A percentile compares a stretch with the other conserved stretches of the same genome.
Evolutionary conservation across 2,329 filamentous ascomycete genomes (phyloP).

Genomic region (Xenoacremonium recifei): DNA sequence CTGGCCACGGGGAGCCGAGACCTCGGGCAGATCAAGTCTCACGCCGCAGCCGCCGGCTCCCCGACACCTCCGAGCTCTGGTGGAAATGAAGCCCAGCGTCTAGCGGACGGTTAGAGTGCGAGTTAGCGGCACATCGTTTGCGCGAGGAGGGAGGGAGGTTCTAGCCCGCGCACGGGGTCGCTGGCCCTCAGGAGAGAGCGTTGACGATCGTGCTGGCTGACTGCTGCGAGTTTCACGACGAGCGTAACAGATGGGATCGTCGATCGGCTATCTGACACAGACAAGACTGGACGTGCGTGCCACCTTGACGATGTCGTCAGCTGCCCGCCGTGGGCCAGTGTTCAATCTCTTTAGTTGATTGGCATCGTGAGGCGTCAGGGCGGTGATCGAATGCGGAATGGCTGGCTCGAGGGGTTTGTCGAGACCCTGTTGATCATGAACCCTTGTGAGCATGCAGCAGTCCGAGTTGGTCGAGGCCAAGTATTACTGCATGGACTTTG

Average conservation of each 20-base stretch:
- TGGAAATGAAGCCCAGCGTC: background rate
- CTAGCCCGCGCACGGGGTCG: background rate
- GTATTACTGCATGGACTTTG: no score
- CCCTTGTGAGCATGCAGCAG: no score
- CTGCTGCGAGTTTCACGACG: conserved; percentile 10
- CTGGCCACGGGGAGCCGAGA: no score
- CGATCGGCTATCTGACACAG: conserved; percentile 25
- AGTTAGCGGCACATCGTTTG: background rate
- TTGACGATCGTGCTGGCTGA: background rate
- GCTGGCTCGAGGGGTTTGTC: background rate
- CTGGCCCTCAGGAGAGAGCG: conserved; percentile 1
- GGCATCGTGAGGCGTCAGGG: no score
- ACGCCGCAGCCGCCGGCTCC: background rate
- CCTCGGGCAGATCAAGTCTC: no score
- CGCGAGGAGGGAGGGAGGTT: no score
- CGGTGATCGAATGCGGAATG: no score
- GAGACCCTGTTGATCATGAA: no score
- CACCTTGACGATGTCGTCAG: conserved; percentile 7
- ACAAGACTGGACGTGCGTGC: conserved; percentile 11
- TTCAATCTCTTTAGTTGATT: no score
- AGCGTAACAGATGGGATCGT: conserved; percentile 18
- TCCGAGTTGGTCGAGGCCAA: no score
- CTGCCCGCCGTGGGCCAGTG: background rate
- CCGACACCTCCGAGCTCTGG: background rate
- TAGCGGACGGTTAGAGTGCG: background rate